Evolutionary conservation across 2,329 filamentous ascomycete species (phyloP).

Genomic region (Scortechinia acanthostroma): DNA sequence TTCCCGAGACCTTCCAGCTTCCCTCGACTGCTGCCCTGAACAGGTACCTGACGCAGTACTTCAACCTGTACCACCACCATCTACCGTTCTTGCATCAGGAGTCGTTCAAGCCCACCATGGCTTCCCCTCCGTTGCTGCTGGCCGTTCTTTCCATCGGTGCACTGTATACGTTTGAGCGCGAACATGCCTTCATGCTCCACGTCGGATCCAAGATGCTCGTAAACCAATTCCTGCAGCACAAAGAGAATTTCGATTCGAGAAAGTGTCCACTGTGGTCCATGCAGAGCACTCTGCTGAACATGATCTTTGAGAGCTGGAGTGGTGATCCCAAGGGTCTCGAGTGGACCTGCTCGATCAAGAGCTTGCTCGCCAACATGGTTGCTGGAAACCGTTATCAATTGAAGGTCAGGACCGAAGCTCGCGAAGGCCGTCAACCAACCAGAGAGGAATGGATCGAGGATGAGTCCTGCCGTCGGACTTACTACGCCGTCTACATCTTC

Average conservation of each 20-base stretch:
- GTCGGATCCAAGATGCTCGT: slow-evolving; percentile 96
- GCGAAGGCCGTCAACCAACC: slow-evolving; percentile 67
- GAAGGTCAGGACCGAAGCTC: slow-evolving; percentile 84
- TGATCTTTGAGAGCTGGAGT: slow-evolving; percentile 99
- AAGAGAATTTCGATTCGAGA: slow-evolving; percentile 95
- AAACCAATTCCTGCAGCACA: slow-evolving; percentile 94
- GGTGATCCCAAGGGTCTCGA: slow-evolving; percentile 94
- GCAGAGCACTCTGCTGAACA: slow-evolving; percentile 93
- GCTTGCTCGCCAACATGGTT: slow-evolving; percentile 95
- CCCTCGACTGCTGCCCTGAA: slow-evolving; percentile 77
- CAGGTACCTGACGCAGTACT: slow-evolving; percentile 89
- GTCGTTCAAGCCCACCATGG: slow-evolving; percentile 75
- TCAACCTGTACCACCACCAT: slow-evolving; percentile 93
- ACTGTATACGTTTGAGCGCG: slow-evolving; percentile 92
- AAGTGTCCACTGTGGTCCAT: slow-evolving; percentile 98
- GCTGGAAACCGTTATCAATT: slow-evolving; percentile 93
- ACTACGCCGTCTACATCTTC: slow-evolving; percentile 98
- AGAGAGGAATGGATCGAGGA: slow-evolving; percentile 93
- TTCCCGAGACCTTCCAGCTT: slow-evolving; percentile 83
- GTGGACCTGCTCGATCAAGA: slow-evolving; percentile 99
- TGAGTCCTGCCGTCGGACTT: slow-evolving; percentile 90
- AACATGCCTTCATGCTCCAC: slow-evolving; percentile 93
- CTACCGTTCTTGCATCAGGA: slow-evolving; percentile 89
- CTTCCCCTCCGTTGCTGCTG: slow-evolving; percentile 76
- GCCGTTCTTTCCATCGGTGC: slow-evolving; percentile 92